A percentile compares a stretch with the other conserved stretches of the same genome.
phyloP scores from a whole-genome alignment of 257 asterid species.

The Ocimum tenuiflorum region DNA sequence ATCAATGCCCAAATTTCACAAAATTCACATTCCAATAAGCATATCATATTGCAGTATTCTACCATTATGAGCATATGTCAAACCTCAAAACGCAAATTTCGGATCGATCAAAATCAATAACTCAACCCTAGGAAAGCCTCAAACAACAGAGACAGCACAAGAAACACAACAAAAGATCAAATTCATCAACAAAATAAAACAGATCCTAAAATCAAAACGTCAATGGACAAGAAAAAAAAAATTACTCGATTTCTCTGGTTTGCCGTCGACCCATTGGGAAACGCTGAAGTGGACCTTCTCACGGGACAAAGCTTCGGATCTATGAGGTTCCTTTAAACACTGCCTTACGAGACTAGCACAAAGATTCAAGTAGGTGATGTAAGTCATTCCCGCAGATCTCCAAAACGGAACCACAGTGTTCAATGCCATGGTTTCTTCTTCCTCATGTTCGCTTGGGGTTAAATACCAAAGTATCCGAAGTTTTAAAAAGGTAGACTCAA shows the following conservation, averaged over 20 bases:
- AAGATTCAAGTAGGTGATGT: slow-evolving; percentile 73
- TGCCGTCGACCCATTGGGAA: slow-evolving; percentile 74
- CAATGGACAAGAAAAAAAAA: background rate
- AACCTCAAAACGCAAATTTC: too few relatives aligned
- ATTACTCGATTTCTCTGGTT: slow-evolving; percentile 68
- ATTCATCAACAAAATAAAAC: background rate
- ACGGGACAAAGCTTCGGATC: slow-evolving; percentile 62
- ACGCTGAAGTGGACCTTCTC: slow-evolving; percentile 82
- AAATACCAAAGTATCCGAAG: too few relatives aligned
- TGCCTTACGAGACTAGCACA: slow-evolving; percentile 83
- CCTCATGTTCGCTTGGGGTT: background rate
- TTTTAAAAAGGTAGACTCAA: too few relatives aligned
- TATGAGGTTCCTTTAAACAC: slow-evolving; percentile 78
- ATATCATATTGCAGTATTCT: background rate
- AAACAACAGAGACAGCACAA: background rate
- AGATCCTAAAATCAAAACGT: slow-evolving; percentile 6
- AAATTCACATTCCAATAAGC: background rate
- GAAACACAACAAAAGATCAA: background rate
- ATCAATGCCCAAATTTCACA: background rate
- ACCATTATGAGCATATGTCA: too few relatives aligned
- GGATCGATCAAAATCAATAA: slow-evolving; percentile 6
- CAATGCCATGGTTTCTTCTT: slow-evolving; percentile 43
- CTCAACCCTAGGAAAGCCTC: background rate
- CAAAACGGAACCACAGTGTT: slow-evolving; percentile 67
- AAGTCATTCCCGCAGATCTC: slow-evolving; percentile 93